Evolutionary conservation across 1,139 yeast species (phyloP), one percentile per base, ranked within the genome.

Genomic region (Geotrichum citri-aurantii): DNA sequence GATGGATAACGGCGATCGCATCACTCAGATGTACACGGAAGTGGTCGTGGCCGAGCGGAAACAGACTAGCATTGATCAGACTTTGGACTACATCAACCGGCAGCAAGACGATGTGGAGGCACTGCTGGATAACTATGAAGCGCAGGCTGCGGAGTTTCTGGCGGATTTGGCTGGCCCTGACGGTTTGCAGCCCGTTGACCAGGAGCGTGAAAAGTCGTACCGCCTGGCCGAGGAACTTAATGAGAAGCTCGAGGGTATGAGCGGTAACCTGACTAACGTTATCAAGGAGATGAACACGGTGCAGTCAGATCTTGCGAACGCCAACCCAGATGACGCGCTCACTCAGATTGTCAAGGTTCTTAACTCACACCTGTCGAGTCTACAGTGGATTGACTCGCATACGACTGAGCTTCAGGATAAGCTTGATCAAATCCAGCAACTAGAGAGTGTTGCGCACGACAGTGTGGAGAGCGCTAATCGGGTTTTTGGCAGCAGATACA

Each of bases 31-130:
- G 55, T 89, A 89, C 70, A 81, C 86, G 52, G 93, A 89, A 63
- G 86, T 95, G 1, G 74, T 86, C 42, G 83, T 83, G 61, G 96
- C 97, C 1, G 97, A 92, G 68, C 88, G 88, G 65, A 82, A 88
- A 57, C 97, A 93, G 69, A 79, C 80, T 50, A 88, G 86, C 65
- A 86, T 93, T 56, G 98, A 95, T 66, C 97, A 91, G 71, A 86
- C 91, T 56, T 76, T 95, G 58, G 78, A 85, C 57, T 92, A 91
- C 69, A 88, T 93, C 54, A 95, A 88, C 68, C 84, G 87, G 65
- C 99, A 95, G 70, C 99, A 95, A 70, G 90, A 88, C 63, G 99
- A 93, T 68, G 77, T 93, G 58, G 98, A 92, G 63, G 79, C 82
- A 29, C 79, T 93, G 65, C 80, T 93, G 63, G 90, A 88, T 65